These are phyloP conservation scores for Kingdonia uniflora DNA, from an alignment of 164 flowering plant species.

Conservation along the genomic window DNA sequence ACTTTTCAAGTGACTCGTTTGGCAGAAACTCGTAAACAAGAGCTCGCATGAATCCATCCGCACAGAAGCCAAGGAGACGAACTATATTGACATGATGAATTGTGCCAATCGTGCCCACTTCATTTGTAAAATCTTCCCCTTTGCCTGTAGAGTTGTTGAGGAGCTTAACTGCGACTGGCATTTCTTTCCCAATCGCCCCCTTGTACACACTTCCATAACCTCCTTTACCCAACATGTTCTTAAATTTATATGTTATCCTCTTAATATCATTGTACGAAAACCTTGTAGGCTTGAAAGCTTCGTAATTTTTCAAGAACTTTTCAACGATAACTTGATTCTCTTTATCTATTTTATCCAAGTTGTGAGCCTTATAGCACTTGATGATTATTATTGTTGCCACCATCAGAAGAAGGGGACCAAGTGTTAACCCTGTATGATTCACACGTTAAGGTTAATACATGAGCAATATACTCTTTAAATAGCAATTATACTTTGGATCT, in stretches of 20 bases:
- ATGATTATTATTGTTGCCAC: too few relatives aligned
- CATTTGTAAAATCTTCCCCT: background rate
- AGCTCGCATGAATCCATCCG: slow-evolving; percentile 1
- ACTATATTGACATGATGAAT: slow-evolving; percentile 4
- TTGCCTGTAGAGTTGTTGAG: slow-evolving; percentile 1
- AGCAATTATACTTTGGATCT: too few relatives aligned
- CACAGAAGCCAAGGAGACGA: background rate
- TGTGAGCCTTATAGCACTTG: too few relatives aligned
- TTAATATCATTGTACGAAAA: background rate
- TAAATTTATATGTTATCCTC: background rate
- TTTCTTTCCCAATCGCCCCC: background rate
- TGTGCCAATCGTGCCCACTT: slow-evolving; percentile 4
- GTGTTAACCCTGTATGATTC: too few relatives aligned
- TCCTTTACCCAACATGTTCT: slow-evolving; percentile 1
- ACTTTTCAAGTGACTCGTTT: slow-evolving; percentile 2
- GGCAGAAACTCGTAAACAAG: slow-evolving; percentile 3
- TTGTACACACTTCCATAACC: slow-evolving; percentile 3
- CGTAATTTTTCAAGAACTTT: background rate
- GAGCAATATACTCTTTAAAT: too few relatives aligned
- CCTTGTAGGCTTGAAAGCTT: background rate
- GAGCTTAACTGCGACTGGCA: slow-evolving; percentile 1
- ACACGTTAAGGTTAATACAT: too few relatives aligned
- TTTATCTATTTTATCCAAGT: background rate
- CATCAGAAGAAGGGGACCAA: too few relatives aligned
- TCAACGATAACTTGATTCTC: background rate